Conservation (phyloP, 2,329 filamentous ascomycete species). For the Didymella glomerata region DNA sequence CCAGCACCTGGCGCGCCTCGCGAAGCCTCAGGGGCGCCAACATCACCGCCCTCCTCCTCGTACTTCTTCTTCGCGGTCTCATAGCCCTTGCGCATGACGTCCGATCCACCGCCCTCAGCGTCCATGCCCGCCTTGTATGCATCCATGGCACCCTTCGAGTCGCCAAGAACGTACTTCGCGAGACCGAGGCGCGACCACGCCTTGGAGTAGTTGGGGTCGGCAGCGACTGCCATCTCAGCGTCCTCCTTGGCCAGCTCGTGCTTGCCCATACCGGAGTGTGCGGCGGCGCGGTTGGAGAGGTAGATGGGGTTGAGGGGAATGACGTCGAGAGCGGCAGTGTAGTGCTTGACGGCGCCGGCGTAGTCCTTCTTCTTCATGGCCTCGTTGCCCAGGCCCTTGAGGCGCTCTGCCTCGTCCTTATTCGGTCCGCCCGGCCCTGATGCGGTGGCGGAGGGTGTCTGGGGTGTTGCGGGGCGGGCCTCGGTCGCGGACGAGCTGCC, state of each 20-base stretch:
- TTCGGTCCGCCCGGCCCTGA: constrained; percentile 56
- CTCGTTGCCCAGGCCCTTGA: constrained; percentile 91
- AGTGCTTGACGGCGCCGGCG: constrained; percentile 78
- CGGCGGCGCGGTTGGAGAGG: constrained; percentile 95
- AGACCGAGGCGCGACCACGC: constrained; percentile 94
- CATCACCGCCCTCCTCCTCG: constrained; percentile 75
- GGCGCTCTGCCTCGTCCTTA: constrained; percentile 83
- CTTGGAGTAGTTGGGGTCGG: constrained; percentile 95
- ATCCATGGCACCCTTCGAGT: constrained; percentile 91
- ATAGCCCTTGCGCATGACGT: constrained; percentile 96
- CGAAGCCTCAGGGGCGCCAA: constrained; percentile 55
- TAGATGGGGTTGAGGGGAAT: constrained; percentile 91
- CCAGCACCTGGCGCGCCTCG: constrained; percentile 58
- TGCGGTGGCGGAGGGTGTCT: constrained; percentile 43
- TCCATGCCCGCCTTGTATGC: constrained; percentile 94
- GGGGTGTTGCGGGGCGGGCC: constrained; percentile 52
- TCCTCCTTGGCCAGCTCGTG: constrained; percentile 86
- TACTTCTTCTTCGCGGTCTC: constrained; percentile 91
- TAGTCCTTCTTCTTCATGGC: constrained; percentile 97
- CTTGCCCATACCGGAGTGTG: constrained; percentile 83
- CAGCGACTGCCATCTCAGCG: constrained; percentile 86
- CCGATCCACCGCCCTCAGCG: constrained; percentile 91
- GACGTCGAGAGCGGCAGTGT: constrained; percentile 84
- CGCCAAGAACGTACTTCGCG: constrained; percentile 88
- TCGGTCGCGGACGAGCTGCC: constrained; percentile 53